Evolutionary conservation across 768 basidiomycete species (phyloP), one percentile per base, ranked within the genome.

Genomic region (Suillus luteus): DNA sequence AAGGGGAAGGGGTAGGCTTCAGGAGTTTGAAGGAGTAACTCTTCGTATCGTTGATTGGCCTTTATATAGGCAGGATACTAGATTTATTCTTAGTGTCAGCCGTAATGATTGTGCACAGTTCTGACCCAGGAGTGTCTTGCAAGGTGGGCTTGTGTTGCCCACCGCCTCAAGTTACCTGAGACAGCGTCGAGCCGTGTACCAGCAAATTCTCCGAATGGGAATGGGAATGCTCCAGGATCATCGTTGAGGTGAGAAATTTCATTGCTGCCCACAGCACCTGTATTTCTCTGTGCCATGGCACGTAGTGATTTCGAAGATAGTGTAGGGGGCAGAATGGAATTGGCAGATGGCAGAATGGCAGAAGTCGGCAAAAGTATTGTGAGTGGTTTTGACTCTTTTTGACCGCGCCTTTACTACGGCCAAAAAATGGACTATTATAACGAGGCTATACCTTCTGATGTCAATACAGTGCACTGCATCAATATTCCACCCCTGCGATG

Each of bases 201-300:
- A 14, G 61, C 8, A 15, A 5, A 17, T 35, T 1, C 5, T 6
- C 49, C 24, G 19, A 59, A 65, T 3, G 72, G 70, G 19, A 52
- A 38, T 48, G 65, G 64, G 37, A 69, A 69, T 51, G 63, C 64
- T 15, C 72, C 65, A 60, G 71, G 70, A 54, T 31, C n/a, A 15
- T 66, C 59, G 43, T 62, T 49, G 31, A 55, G 43, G 41, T 52
- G 40, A 0, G 14, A 5, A 12, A 15, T 41, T 61, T 46, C 8
- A n/a, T 61, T 22, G 48, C 7, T 37, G n/a, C 37, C 12, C n/a
- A 15, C 49, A 7, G 55, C 24, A 55, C 8, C n/a, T 10, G 19
- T 7, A 6, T 24, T 24, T 12, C 14, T n/a, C 22, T 48, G 10
- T 11, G 46, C 46, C 46, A 48, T 48, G 27, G 27, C 27, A 27